phyloP scores from a whole-genome alignment of 2,329 filamentous ascomycete genomes.

The Calonectria leucothoes region DNA sequence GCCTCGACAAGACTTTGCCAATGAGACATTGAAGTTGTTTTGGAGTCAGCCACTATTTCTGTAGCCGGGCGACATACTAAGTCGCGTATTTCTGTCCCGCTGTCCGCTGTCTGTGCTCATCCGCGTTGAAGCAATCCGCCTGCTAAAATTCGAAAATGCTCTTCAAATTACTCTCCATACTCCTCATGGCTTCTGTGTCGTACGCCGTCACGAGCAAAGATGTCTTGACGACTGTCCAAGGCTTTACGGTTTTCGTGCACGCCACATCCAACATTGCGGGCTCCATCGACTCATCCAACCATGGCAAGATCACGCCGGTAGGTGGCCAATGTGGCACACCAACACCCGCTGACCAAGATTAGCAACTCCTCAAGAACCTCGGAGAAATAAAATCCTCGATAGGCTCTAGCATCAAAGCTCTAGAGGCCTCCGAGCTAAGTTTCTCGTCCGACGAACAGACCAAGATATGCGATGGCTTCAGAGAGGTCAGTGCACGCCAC shows the following conservation, averaged over 20 bases:
- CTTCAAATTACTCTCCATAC: background rate
- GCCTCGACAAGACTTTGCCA: background rate
- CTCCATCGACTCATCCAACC: background rate
- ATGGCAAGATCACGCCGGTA: background rate
- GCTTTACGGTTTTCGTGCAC: background rate
- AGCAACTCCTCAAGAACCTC: background rate
- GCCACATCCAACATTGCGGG: background rate
- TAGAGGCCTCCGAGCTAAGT: background rate
- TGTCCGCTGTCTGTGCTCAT: background rate
- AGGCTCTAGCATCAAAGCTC: background rate
- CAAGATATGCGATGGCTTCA: background rate
- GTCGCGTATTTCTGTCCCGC: no score
- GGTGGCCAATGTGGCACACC: background rate
- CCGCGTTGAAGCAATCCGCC: no score
- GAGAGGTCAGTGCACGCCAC: background rate
- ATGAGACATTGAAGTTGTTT: background rate
- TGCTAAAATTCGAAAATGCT: background rate
- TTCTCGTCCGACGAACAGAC: background rate
- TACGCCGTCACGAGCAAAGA: background rate
- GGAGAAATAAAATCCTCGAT: background rate
- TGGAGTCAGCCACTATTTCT: background rate
- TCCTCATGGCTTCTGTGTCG: background rate
- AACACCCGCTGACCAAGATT: background rate
- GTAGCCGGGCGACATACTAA: background rate
- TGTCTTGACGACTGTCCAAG: background rate